Base-by-base conservation (phyloP, 2,329 filamentous ascomycete species). In the Cladophialophora immunda region DNA sequence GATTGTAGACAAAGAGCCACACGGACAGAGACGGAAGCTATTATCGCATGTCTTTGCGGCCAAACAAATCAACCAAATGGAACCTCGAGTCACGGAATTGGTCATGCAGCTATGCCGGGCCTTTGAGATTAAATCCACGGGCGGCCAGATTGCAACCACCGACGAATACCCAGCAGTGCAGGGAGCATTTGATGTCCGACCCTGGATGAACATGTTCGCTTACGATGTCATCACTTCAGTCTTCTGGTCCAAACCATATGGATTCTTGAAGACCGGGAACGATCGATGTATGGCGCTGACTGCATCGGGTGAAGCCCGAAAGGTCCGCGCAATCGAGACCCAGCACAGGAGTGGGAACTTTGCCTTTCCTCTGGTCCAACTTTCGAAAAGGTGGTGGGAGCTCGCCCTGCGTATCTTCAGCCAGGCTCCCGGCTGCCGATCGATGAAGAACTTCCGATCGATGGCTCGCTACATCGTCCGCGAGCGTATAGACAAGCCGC, bases 131-230 rank as follows among this genome's bases (percentile, higher is more conserved):
- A 64, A 59, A 41, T 17, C 36, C 8, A 9, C 45, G 22, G 38
- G 55, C 25, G 25, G n/a, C 27, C 9, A 50, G n/a, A 41, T 64
- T 7, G 53, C 36, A 55, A 19, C 45, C 11, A 55, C 13, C 2
- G 67, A 69, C 52, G 9, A 36, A 56, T 69, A 65, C 53, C 27
- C 34, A 15, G 30, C 38, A 17, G 36, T 62, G 5, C 38, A 68
- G 29, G 67, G 65, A 11, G 55, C 52, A 27, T 67, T 71, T 47
- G 69, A 71, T 58, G 19, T 71, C 22, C 56, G 67, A 41, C 69
- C 69, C 4, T 71, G 69, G 69, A 19, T 69, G n/a, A 71, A 71
- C 47, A 71, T 71, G 69, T 68, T 69, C 41, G 58, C 69, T 6
- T 71, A 62, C 38, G 69, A 71, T 55, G 69, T 64, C 25, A 67